Evolutionary conservation across 345 rosid genomes (phyloP).

Genomic region (Clarkia xantiana): DNA sequence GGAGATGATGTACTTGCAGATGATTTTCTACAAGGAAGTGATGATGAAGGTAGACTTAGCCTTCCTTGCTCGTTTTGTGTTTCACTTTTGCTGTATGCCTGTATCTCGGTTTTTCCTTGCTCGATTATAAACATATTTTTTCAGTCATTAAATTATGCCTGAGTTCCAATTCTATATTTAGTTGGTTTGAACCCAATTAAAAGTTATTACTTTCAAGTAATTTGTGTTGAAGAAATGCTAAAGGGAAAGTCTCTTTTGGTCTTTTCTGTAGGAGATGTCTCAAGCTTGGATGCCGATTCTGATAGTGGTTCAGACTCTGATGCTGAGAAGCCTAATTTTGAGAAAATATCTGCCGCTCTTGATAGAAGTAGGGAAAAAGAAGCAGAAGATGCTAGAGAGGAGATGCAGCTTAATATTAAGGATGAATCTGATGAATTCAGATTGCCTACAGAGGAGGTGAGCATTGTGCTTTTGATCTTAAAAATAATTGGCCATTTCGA

Average conservation of each 20-base stretch:
- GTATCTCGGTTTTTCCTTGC: no score
- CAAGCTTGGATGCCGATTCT: constrained; percentile 12
- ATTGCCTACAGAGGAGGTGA: constrained; percentile 77
- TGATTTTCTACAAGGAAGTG: constrained; percentile 45
- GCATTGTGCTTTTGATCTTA: not conserved
- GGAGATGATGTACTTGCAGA: constrained; percentile 46
- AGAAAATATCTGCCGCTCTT: constrained; percentile 31
- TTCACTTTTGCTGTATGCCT: no score
- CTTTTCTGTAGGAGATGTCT: constrained; percentile 21
- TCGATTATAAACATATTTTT: no score
- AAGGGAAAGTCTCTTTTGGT: constrained; percentile 2
- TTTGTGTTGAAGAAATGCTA: not conserved
- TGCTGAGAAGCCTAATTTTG: constrained; percentile 44
- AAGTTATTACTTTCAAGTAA: no score
- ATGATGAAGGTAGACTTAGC: constrained; percentile 26
- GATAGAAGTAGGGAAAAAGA: constrained; percentile 29
- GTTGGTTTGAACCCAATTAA: not conserved
- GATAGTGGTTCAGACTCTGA: constrained; percentile 28
- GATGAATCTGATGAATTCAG: constrained; percentile 68
- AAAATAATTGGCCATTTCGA: no score
- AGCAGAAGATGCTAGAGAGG: constrained; percentile 44
- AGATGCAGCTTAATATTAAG: constrained; percentile 32
- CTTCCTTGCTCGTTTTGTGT: no score
- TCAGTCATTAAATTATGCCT: not conserved
- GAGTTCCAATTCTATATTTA: not conserved